Base-by-base conservation (phyloP, 331 rosid species). In the Quercus tomentella region DNA sequence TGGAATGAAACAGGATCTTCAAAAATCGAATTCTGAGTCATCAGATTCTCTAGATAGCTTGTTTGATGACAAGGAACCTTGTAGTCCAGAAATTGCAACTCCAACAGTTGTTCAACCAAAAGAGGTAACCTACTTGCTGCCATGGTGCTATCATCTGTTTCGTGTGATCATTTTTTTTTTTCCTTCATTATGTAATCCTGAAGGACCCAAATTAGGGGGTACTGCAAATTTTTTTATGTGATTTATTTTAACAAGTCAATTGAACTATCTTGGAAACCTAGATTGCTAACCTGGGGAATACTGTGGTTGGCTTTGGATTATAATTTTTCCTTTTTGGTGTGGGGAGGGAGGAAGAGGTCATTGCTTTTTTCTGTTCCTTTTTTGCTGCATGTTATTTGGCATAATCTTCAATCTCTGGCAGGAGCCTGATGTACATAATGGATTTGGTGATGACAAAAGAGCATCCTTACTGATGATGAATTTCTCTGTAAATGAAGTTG, bases 31-130 rank as follows among this genome's bases (percentile, higher is more conserved):
- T 82, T 82, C 89, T 25, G 70, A 77, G 75, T 91, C 96, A 70
- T 91, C 94, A 0, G 98, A 96, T 91, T 96, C 98, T 78, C 87
- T 93, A 67, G 99, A 91, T 74, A 85, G 92, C 79, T 90, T 93
- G 77, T 93, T 96, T 90, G 93, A 79, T 81, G 96, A 95, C 82
- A 81, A 86, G 75, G 93, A 79, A 74, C 80, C 26, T 76, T 75
- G 66, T 74, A 77, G 81, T 73, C 75, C 81, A 0, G 91, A 91
- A 69, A 49, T 87, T 70, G 17, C 17, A 15, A 49, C 55, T 41
- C 75, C 93, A 71, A 77, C 75, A 30, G 70, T 63, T 72, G 56
- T 82, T 76, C 76, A 74, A 55, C 88, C 85, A 11, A 96, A 96
- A 88, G 92, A 90, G 98, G 97, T 96, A 87, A 56, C 31, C 80